Conservation (phyloP, 2,329 filamentous ascomycete genomes). For the Lojkania enalia region DNA sequence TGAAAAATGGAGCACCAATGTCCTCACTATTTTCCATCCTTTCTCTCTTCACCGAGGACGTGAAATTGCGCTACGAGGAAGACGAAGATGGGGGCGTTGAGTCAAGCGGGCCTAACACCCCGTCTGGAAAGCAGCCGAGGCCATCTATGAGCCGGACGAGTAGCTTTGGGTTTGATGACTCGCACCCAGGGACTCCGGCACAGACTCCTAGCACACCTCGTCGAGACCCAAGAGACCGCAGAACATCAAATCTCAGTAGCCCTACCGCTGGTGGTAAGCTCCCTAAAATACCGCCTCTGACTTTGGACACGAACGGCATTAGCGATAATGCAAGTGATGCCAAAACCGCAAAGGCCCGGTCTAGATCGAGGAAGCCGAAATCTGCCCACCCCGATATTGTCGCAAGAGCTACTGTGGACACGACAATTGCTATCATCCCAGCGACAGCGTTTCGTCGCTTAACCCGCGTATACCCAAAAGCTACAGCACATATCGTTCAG, state of each 20-base stretch:
- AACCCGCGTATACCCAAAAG: slow-evolving; percentile 92
- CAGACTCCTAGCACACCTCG: slow-evolving; percentile 22
- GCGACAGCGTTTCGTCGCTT: slow-evolving; percentile 92
- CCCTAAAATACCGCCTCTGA: slow-evolving; percentile 73
- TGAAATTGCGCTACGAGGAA: slow-evolving; percentile 72
- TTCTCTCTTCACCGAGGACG: slow-evolving; percentile 93
- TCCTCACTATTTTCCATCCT: slow-evolving; percentile 97
- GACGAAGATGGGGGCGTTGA: slow-evolving; percentile 59
- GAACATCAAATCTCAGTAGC: slow-evolving; percentile 38
- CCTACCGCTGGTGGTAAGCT: slow-evolving; percentile 41
- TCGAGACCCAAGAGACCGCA: slow-evolving; percentile 25
- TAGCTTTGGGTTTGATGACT: slow-evolving; percentile 38
- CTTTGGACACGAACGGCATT: slow-evolving; percentile 57
- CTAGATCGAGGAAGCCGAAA: slow-evolving; percentile 54
- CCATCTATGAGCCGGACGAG: slow-evolving; percentile 31
- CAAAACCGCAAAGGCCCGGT: slow-evolving; percentile 22
- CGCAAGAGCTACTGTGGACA: slow-evolving; percentile 92
- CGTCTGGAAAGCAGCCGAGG: slow-evolving; percentile 14
- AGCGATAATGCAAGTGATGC: slow-evolving; percentile 24
- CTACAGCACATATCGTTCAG: slow-evolving; percentile 95
- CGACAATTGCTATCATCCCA: slow-evolving; percentile 96
- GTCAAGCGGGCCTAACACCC: slow-evolving; percentile 33
- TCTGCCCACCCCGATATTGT: slow-evolving; percentile 97
- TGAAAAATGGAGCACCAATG: slow-evolving; percentile 97
- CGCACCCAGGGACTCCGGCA: slow-evolving; percentile 35